Base-by-base conservation (phyloP, 2,329 filamentous ascomycete species). In the Zymoseptoria pseudotritici region DNA sequence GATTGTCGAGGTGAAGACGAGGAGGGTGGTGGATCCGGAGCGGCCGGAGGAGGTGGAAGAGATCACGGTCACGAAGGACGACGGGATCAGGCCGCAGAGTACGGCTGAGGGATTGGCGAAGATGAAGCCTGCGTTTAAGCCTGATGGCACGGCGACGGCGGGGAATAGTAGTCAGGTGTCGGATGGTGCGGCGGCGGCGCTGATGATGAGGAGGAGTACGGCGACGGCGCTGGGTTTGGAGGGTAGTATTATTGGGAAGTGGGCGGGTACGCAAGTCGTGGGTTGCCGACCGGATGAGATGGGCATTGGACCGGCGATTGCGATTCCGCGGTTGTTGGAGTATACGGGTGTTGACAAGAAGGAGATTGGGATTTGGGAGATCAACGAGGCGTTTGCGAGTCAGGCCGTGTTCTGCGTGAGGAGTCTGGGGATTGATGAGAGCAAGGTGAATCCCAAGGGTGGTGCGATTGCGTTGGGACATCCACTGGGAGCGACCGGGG, bases 391-490 rank as follows among this genome's bases (percentile, higher is more conserved):
- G 13, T 87, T 87, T 72, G 84, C 83, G 4, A 82, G 79, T 54
- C 84, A 86, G 70, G 82, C 83, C 49, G 70, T 87, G 56, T 83
- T 96, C 76, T 92, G 88, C 68, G 77, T 93, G 53, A 79, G 90
- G 61, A 82, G 85, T 69, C 72, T 94, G 10, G 88, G 86, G 0
- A 77, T 93, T 20, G 86, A 86, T 67, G 76, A 83, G 58, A 84
- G 83, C 7, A 87, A 83, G 75, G 88, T 97, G 19, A 97, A 97
- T 76, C 91, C 91, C 0, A 91, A 95, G 69, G 93, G 93, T 62
- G 92, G 93, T 31, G 93, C 92, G 2, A 96, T 97, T 74, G 92
- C 93, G n/a, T 77, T 97, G 22, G 93, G 93, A 1, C 93, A 97
- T 74, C 92, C 92, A 5, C 81, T 97, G 1, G 92, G 93, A 53